These are phyloP conservation scores for Penicillium brasilianum DNA, from an alignment of 2,329 filamentous ascomycete genomes.

Conservation along the genomic window DNA sequence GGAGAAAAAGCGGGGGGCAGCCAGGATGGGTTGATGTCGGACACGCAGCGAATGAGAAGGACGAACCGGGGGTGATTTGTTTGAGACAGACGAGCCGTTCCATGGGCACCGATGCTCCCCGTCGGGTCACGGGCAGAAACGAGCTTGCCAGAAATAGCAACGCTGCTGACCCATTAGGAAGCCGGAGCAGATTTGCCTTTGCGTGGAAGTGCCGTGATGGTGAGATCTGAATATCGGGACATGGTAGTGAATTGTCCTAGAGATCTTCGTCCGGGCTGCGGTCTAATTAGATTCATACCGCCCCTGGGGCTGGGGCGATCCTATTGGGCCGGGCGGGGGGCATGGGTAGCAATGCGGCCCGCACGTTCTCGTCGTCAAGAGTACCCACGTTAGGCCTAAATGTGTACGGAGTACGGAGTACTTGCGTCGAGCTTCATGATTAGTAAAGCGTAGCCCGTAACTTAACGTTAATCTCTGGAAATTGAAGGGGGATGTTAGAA, in stretches of 20 bases:
- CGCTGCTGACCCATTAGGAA: background rate
- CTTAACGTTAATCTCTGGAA: too few relatives aligned
- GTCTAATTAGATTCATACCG: conserved; percentile 6
- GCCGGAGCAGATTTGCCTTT: background rate
- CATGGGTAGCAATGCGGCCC: conserved; percentile 18
- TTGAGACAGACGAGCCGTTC: conserved; percentile 24
- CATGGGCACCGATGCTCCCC: conserved; percentile 9
- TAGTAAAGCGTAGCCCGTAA: too few relatives aligned
- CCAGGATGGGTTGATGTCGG: background rate
- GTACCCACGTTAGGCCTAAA: conserved; percentile 7
- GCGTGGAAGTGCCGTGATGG: background rate
- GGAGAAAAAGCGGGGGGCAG: conserved; percentile 2
- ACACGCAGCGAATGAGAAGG: background rate
- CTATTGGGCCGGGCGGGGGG: conserved; percentile 17
- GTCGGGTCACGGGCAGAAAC: background rate
- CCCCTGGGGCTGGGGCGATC: conserved; percentile 11
- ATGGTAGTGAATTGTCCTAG: background rate
- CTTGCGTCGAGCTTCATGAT: background rate
- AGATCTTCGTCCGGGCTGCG: conserved; percentile 4
- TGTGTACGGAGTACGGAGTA: too few relatives aligned
- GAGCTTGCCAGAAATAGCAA: background rate
- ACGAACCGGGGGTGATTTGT: background rate
- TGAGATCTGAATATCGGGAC: conserved; percentile 4
- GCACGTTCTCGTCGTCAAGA: conserved; percentile 22
- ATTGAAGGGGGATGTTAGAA: background rate